A percentile compares a stretch with the other conserved stretches of the same genome.
Conservation (phyloP, 352 stramenopile species). For the Phytopythium aichiense region DNA sequence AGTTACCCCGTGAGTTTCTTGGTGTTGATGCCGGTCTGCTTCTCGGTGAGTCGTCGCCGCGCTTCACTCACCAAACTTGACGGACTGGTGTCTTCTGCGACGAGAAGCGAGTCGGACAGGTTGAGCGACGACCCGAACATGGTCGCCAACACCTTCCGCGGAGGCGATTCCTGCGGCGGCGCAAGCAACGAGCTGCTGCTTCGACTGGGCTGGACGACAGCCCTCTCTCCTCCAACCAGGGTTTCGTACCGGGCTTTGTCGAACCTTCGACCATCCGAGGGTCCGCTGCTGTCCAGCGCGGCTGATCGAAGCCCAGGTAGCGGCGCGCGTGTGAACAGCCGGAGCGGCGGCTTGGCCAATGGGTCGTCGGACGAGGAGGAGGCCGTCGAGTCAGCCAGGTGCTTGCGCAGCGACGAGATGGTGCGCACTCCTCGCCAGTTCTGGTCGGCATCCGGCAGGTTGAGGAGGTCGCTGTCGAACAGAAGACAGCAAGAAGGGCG, state of each 20-base stretch:
- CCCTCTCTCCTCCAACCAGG: neutral
- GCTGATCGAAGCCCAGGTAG: neutral
- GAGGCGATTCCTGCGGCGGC: neutral
- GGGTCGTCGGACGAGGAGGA: neutral
- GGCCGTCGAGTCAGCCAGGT: conserved; percentile 1
- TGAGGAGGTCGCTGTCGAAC: neutral
- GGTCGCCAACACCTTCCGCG: neutral
- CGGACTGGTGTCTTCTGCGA: neutral
- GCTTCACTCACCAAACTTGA: conserved; percentile 6
- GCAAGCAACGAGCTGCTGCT: neutral
- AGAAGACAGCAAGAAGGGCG: neutral
- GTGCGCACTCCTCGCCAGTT: conserved; percentile 6
- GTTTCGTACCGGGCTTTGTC: conserved; percentile 1
- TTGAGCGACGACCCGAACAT: conserved; percentile 1
- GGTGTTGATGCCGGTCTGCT: neutral
- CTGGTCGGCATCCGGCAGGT: conserved; percentile 1
- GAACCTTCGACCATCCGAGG: neutral
- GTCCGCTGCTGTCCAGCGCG: no score
- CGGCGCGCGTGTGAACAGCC: neutral
- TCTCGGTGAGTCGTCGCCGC: neutral
- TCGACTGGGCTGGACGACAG: neutral
- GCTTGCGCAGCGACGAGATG: conserved; percentile 4
- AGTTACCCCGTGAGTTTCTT: neutral
- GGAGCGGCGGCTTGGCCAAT: neutral
- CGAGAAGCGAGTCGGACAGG: neutral